These are phyloP conservation scores for Paramyrothecium sp. DNA, from an alignment of 2,329 filamentous ascomycete species.

Conservation along the genomic window DNA sequence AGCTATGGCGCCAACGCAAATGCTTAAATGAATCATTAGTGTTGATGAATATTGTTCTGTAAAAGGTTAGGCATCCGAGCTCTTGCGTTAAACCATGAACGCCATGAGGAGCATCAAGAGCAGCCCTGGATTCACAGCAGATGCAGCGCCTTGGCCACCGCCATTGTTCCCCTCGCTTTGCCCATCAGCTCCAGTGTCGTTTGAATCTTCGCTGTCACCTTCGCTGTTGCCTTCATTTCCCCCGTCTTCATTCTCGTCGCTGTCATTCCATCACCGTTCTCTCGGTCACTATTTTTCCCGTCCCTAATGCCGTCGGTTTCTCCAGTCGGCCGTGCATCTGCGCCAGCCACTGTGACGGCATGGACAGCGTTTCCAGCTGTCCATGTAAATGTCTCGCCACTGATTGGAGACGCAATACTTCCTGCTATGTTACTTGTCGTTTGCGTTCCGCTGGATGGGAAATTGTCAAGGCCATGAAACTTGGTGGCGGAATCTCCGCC, in stretches of 20 bases:
- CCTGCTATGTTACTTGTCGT: background rate
- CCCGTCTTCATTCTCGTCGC: background rate
- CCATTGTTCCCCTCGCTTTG: too few species aligned
- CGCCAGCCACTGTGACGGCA: background rate
- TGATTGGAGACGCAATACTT: background rate
- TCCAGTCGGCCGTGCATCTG: background rate
- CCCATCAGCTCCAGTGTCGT: background rate
- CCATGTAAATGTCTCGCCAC: background rate
- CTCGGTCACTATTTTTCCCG: background rate
- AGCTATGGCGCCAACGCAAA: too few species aligned
- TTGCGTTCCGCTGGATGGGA: background rate
- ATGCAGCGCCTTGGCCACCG: too few species aligned
- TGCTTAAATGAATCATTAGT: too few species aligned
- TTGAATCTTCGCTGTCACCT: background rate
- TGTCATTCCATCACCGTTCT: background rate
- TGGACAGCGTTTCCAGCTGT: background rate
- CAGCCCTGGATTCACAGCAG: too few species aligned
- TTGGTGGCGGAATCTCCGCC: slow-evolving; percentile 1
- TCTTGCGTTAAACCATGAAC: too few species aligned
- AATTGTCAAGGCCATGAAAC: background rate
- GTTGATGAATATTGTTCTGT: too few species aligned
- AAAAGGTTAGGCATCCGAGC: too few species aligned
- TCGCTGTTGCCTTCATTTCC: background rate
- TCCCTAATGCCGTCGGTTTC: background rate
- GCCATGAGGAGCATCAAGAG: too few species aligned